A percentile compares a stretch with the other conserved stretches of the same genome.
phyloP scores from a whole-genome alignment of 176 grass and related monocot species.

The Oryza rufipogon region DNA sequence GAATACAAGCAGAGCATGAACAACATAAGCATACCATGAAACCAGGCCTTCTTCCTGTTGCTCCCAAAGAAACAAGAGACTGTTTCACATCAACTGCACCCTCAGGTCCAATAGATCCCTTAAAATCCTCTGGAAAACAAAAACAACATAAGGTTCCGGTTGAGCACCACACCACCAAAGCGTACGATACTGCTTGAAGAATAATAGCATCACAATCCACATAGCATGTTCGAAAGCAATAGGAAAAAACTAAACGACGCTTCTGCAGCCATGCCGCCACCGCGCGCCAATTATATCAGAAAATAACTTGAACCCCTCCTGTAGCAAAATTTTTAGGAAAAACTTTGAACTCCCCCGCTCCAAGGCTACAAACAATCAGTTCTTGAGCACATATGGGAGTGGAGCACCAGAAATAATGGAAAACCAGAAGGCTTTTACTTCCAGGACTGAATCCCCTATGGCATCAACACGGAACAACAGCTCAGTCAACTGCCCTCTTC shows the following conservation, averaged over 20 bases:
- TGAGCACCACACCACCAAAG: conserved; percentile 53
- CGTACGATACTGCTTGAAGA: conserved; percentile 47
- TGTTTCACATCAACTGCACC: conserved; percentile 34
- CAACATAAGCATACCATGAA: conserved; percentile 52
- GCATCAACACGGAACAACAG: not conserved
- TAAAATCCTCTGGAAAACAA: conserved; percentile 65
- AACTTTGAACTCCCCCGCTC: not conserved
- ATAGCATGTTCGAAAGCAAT: conserved; percentile 43
- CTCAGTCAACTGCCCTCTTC: conserved; percentile 42
- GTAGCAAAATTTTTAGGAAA: not conserved
- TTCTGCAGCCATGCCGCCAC: conserved; percentile 35
- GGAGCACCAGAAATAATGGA: conserved; percentile 18
- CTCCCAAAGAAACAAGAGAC: conserved; percentile 28
- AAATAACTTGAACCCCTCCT: conserved; percentile 20
- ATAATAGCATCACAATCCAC: conserved; percentile 42
- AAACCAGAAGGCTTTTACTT: conserved; percentile 23
- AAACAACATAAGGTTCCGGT: conserved; percentile 56
- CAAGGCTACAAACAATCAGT: conserved; percentile 14
- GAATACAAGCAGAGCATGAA: conserved; percentile 7
- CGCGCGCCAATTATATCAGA: conserved; percentile 20
- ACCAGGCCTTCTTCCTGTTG: conserved; percentile 43
- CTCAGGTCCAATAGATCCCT: conserved; percentile 50
- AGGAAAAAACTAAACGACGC: conserved; percentile 29
- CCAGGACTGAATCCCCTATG: conserved; percentile 9
- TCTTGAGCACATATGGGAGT: conserved; percentile 16